Base-by-base conservation (phyloP, 2,329 filamentous ascomycete genomes). In the Myriosclerotinia duriaeana region DNA sequence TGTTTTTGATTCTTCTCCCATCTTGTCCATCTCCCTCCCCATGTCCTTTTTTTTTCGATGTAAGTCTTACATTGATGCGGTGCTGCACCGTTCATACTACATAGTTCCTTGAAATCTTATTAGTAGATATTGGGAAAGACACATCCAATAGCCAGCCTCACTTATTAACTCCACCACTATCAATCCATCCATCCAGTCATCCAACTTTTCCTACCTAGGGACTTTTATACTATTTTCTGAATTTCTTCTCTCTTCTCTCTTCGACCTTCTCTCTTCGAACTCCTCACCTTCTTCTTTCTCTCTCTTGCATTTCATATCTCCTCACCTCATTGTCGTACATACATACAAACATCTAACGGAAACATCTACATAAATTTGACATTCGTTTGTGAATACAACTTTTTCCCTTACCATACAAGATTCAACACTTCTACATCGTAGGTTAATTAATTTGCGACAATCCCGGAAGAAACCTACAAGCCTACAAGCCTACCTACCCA, bases 231-330 rank as follows among this genome's bases (percentile, higher is more conserved):
- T 26, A 26, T 26, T 26, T 26, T 26, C 26, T 26, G 26, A 26
- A 26, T 2, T 46, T 48, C 17, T 48, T 8, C 20, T 48, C 20
- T 22, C 40, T 34, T 22, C 26, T 44, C 40, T 52, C 9, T 26
- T 20, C 17, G 20, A 20, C 17, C 46, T 3, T 48, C 20, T 48
- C 46, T 48, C 46, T n/a, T 12, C 20, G n/a, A n/a, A n/a, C n/a
- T 46, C 61, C 38, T 64, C 52, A 26, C 38, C 36, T 64, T 38
- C 61, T 56, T 22, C 52, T 64, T 64, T 34, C 61, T 56, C 26
- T 56, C 52, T 56, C 30, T 15, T 64, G 52, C 61, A 64, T 64
- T 22, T 20, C n/a, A n/a, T 5, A 20, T 26, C 38, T 20, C 12
- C 14, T 20, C 53, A 9, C n/a, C 34, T 20, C 48, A 17, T 56